These are phyloP conservation scores for Trametes coccinea DNA, from an alignment of 768 basidiomycete genomes.

Conservation along the genomic window DNA sequence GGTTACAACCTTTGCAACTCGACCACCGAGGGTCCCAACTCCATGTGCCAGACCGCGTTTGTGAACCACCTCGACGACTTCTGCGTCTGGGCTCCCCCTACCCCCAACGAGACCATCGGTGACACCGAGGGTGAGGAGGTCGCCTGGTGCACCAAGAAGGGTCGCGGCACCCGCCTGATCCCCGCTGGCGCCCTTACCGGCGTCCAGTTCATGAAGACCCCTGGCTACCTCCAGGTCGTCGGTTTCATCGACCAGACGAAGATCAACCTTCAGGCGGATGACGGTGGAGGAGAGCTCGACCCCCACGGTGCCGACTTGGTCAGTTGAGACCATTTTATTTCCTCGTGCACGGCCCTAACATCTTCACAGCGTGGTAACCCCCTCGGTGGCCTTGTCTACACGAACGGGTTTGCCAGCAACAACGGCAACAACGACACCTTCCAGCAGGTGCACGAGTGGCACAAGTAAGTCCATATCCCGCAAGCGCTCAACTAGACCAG, in stretches of 20 bases:
- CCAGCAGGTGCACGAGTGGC: constrained; percentile 68
- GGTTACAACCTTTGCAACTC: constrained; percentile 73
- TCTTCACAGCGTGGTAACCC: constrained; percentile 71
- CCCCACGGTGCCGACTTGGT: constrained; percentile 71
- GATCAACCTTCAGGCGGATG: constrained; percentile 51
- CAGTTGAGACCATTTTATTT: constrained; percentile 17
- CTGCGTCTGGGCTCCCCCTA: constrained; percentile 63
- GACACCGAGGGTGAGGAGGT: constrained; percentile 71
- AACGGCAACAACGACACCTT: constrained; percentile 42
- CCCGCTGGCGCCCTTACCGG: constrained; percentile 64
- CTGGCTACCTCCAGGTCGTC: constrained; percentile 58
- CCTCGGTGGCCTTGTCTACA: constrained; percentile 69
- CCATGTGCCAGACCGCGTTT: constrained; percentile 70
- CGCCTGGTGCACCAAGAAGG: constrained; percentile 74
- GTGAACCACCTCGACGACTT: constrained; percentile 66
- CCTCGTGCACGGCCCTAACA: background rate
- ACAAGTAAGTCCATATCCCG: constrained; percentile 46
- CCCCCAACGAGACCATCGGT: constrained; percentile 55
- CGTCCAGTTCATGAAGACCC: constrained; percentile 61
- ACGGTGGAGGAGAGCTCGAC: constrained; percentile 79
- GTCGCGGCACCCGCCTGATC: constrained; percentile 72
- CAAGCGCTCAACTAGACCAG: too few species aligned
- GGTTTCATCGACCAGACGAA: constrained; percentile 64
- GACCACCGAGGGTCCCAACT: constrained; percentile 58
- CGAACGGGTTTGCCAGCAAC: constrained; percentile 50